phyloP scores from a whole-genome alignment of 2,329 filamentous ascomycete genomes.

The Alternaria conjuncta region DNA sequence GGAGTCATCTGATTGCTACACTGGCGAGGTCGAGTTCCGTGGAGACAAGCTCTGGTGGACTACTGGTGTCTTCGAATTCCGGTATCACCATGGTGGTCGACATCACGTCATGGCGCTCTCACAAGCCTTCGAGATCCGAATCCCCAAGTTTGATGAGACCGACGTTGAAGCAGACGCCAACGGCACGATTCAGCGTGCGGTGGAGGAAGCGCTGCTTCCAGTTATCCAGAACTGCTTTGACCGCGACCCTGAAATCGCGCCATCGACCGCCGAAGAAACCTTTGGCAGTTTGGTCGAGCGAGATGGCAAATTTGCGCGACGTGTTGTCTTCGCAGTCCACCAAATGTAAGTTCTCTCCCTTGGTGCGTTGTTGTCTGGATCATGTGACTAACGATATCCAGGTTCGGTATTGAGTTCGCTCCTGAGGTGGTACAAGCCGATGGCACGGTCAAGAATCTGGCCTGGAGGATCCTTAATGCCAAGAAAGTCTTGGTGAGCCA shows the following conservation, averaged over 20 bases:
- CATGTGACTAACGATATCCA: slow-evolving; percentile 29
- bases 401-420: slow-evolving; percentile 92
- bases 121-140: slow-evolving; percentile 87
- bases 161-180: slow-evolving; percentile 65
- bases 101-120: slow-evolving; percentile 96
- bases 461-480: slow-evolving; percentile 93
- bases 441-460: slow-evolving; percentile 86
- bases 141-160: slow-evolving; percentile 81
- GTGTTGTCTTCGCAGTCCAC: slow-evolving; percentile 91
- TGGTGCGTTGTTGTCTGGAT: not conserved
- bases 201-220: slow-evolving; percentile 80
- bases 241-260: slow-evolving; percentile 87
- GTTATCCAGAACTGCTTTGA: slow-evolving; percentile 93
- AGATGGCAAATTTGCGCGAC: slow-evolving; percentile 84
- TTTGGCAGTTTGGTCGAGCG: slow-evolving; percentile 87
- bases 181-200: slow-evolving; percentile 68
- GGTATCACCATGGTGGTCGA: slow-evolving; percentile 92
- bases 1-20: slow-evolving; percentile 66
- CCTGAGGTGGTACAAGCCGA: slow-evolving; percentile 91
- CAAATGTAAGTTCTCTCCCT: slow-evolving; percentile 72
- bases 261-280: slow-evolving; percentile 75
- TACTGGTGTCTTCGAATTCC: slow-evolving; percentile 93
- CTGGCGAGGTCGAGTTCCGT: slow-evolving; percentile 84
- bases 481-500: slow-evolving; percentile 86
- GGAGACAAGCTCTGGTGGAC: slow-evolving; percentile 98